phyloP scores from a whole-genome alignment of 2,329 filamentous ascomycete genomes.

The Fusarium albidum region DNA sequence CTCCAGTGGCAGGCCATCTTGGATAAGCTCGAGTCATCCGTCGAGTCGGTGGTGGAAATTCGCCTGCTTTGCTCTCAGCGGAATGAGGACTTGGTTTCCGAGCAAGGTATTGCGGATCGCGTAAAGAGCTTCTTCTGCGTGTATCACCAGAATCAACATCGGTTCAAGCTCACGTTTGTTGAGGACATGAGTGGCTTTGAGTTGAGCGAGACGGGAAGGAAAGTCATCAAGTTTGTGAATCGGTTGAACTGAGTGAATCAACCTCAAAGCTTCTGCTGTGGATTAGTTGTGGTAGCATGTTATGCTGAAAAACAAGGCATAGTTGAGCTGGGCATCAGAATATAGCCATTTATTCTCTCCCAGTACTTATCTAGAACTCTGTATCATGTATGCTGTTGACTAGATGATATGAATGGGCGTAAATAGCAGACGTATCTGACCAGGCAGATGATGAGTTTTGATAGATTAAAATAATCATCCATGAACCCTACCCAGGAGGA shows the following conservation, averaged over 20 bases:
- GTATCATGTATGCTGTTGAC: no score
- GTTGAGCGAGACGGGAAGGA: constrained; percentile 35
- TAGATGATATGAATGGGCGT: no score
- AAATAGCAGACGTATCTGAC: no score
- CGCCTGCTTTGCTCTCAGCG: constrained; percentile 37
- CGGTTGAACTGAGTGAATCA: constrained; percentile 6
- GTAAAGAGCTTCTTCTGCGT: constrained; percentile 35
- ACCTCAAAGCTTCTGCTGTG: no score
- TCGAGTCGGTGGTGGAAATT: constrained; percentile 38
- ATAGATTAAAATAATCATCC: no score
- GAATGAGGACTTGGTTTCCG: not conserved
- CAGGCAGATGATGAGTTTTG: no score
- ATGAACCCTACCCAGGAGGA: no score
- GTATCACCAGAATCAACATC: constrained; percentile 41
- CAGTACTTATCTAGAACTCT: no score
- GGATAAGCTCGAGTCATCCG: constrained; percentile 36
- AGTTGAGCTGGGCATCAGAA: no score
- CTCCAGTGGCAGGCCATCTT: constrained; percentile 55
- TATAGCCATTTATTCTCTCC: no score
- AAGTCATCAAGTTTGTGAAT: constrained; percentile 44
- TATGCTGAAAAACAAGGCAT: no score
- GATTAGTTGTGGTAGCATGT: no score
- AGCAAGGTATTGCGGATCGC: constrained; percentile 29
- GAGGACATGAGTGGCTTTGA: constrained; percentile 45
- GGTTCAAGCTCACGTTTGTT: constrained; percentile 45